Evolutionary conservation across 306 rosid genomes (phyloP).

Genomic region (Fagus sylvatica): DNA sequence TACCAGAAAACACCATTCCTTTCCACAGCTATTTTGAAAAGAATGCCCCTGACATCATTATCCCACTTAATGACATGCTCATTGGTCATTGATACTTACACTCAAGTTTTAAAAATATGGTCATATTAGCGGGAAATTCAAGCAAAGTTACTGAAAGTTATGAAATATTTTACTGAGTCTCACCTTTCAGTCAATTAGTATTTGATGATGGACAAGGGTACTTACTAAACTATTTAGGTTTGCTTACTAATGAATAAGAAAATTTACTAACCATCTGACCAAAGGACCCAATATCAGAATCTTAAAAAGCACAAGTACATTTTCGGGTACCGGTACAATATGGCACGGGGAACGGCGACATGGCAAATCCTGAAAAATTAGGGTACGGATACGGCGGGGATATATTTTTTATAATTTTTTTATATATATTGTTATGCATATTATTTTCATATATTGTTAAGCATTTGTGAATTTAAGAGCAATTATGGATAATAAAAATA

Average conservation of each 20-base stretch:
- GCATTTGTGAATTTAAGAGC: too few species aligned
- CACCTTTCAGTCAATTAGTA: neutral
- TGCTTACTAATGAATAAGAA: neutral
- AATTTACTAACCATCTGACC: neutral
- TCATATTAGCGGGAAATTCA: neutral
- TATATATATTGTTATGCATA: too few species aligned
- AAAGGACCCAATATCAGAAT: too few species aligned
- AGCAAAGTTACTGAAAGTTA: neutral
- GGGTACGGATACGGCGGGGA: too few species aligned
- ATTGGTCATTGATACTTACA: neutral
- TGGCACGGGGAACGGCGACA: too few species aligned
- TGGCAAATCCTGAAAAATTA: too few species aligned
- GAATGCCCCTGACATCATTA: neutral
- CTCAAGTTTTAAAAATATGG: neutral
- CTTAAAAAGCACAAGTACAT: too few species aligned
- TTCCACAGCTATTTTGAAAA: neutral
- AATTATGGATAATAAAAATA: too few species aligned
- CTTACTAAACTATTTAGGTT: neutral
- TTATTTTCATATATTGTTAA: too few species aligned
- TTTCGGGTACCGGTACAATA: too few species aligned
- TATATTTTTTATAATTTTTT: too few species aligned
- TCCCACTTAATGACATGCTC: neutral
- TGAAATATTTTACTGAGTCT: neutral
- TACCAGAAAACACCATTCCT: neutral
- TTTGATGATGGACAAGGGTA: neutral